These are phyloP conservation scores for Phytopythium mirpurense DNA, from an alignment of 352 stramenopile genomes.

Conservation along the genomic window DNA sequence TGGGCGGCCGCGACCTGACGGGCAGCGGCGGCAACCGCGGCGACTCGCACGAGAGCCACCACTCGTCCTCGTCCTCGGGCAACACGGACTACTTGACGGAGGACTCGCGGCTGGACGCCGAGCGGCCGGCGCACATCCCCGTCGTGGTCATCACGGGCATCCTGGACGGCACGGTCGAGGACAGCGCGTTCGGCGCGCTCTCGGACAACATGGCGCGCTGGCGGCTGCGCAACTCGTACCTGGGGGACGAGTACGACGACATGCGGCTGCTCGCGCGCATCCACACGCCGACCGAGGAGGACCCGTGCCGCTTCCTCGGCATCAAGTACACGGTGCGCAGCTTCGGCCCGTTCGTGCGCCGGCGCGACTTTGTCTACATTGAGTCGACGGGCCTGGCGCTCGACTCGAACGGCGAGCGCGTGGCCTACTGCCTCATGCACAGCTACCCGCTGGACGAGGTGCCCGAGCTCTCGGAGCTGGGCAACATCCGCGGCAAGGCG, in stretches of 20 bases:
- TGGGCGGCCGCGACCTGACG: constrained; percentile 9
- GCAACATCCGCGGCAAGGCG: constrained; percentile 26
- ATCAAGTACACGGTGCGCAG: constrained; percentile 32
- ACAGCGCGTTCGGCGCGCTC: constrained; percentile 24
- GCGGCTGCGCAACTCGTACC: constrained; percentile 31
- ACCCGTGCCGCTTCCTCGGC: constrained; percentile 37
- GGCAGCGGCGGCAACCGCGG: constrained; percentile 11
- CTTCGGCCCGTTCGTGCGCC: constrained; percentile 21
- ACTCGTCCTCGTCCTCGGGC: constrained; percentile 5
- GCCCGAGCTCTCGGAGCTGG: constrained; percentile 22
- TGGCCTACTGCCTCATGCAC: constrained; percentile 26
- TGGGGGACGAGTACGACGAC: constrained; percentile 27
- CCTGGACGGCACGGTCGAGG: constrained; percentile 27
- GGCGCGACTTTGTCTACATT: constrained; percentile 32
- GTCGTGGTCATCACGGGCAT: constrained; percentile 23
- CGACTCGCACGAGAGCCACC: constrained; percentile 9
- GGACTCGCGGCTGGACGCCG: constrained; percentile 19
- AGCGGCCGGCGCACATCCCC: constrained; percentile 19
- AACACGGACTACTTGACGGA: constrained; percentile 27
- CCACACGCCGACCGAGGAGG: constrained; percentile 16
- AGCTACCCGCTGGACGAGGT: constrained; percentile 30
- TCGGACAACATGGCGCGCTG: constrained; percentile 22
- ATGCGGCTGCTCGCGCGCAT: constrained; percentile 31
- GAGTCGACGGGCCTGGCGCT: constrained; percentile 24
- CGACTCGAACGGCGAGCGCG: constrained; percentile 23